Base-by-base conservation (phyloP, 1,284 basidiomycete genomes). In the Trametes hirsuta region DNA sequence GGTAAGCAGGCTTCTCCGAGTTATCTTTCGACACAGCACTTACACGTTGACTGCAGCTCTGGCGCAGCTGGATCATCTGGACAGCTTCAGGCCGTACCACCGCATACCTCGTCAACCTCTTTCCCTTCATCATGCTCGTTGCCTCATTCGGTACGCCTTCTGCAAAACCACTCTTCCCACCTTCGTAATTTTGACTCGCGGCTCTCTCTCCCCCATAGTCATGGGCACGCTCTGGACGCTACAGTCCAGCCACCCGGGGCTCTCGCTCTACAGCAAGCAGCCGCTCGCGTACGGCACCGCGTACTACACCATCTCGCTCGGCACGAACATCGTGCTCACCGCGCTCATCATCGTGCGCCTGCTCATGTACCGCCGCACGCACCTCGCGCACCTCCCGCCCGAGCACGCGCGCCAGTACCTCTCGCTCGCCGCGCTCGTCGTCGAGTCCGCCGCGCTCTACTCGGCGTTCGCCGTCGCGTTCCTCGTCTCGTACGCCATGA, bases 61-160 rank as follows among this genome's bases (percentile, higher is more conserved):
- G 79, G 79, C 71, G 79, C 24, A 79, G 77, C 64, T 80, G 75
- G 75, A 74, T 79, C 36, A 80, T 81, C 34, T 81, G 79, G 79
- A 66, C 69, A 5, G 75, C 75, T 6, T 74, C 75, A 6, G 76
- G 77, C 6, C 68, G 63, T 2, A 24, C 49, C 1, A 55, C 68
- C 4, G 78, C 78, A 2, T 76, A 70, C 58, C 53, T 71, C 6
- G 77, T 75, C 10, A 73, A 70, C 21, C 59, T 70, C 2, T 71
- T 81, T 47, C 72, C 68, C 8, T 40, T 37, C 25, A 46, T 68
- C 40, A 63, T 64, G 55, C 55, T 79, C 9, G 37, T 78, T 11
- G 75, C 69, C 0, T 80, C 79, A 22, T 79, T 79, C 53, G 73
- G 78, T 78, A 59, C 53, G 73, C 66, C 14, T 40, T 11, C 14